These are phyloP conservation scores for Favolaschia claudopus DNA, from an alignment of 768 basidiomycete genomes.

Conservation along the genomic window DNA sequence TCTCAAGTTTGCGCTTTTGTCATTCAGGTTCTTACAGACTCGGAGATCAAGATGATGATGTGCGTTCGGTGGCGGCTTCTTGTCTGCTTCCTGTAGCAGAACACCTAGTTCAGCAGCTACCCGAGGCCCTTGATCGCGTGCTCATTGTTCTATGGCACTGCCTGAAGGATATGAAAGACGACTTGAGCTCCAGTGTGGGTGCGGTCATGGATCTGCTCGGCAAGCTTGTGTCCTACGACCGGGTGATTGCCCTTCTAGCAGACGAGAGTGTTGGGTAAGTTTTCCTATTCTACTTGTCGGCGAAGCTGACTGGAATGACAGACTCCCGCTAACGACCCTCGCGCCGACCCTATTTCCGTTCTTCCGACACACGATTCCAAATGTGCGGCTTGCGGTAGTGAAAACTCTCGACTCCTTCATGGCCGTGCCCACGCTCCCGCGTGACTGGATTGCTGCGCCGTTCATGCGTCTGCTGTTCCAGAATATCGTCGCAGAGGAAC, in stretches of 20 bases:
- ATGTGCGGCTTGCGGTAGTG: slow-evolving; percentile 92
- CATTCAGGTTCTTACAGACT: slow-evolving; percentile 58
- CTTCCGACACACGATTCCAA: slow-evolving; percentile 95
- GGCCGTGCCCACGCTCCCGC: slow-evolving; percentile 72
- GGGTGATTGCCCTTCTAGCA: slow-evolving; percentile 80
- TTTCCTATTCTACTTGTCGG: neutral
- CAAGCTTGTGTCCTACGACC: slow-evolving; percentile 79
- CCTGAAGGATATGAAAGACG: slow-evolving; percentile 92
- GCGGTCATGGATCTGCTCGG: slow-evolving; percentile 98
- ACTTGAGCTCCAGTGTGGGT: slow-evolving; percentile 94
- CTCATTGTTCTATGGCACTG: slow-evolving; percentile 91
- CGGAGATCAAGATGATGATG: slow-evolving; percentile 92
- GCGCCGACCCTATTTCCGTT: slow-evolving; percentile 93
- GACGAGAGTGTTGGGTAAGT: slow-evolving; percentile 76
- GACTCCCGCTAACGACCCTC: slow-evolving; percentile 81
- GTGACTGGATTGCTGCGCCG: slow-evolving; percentile 80
- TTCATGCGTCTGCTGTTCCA: slow-evolving; percentile 91
- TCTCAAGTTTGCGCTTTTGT: neutral
- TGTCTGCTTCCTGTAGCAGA: slow-evolving; percentile 89
- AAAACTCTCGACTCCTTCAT: slow-evolving; percentile 90
- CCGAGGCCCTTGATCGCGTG: slow-evolving; percentile 74
- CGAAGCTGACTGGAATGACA: slow-evolving; percentile 37
- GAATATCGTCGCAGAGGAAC: slow-evolving; percentile 93
- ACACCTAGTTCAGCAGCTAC: slow-evolving; percentile 78
- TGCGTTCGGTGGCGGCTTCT: slow-evolving; percentile 92